Percentiles rank a stretch among this genome's conserved stretches.
These are phyloP conservation scores for Omphalea diandra DNA, from an alignment of 441 rosid genomes.

Conservation along the genomic window DNA sequence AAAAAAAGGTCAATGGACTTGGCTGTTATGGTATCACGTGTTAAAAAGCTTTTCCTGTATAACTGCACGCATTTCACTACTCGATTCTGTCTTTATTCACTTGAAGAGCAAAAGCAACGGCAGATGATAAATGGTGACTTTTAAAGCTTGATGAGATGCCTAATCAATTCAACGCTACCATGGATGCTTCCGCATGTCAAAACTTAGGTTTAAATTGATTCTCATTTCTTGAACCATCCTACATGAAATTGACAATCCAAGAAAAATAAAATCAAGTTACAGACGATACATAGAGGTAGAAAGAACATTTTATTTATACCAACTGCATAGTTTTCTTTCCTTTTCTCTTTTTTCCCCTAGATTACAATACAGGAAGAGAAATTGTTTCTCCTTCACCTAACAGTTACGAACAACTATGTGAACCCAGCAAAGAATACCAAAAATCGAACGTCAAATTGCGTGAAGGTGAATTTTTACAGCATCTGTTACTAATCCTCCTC, in stretches of 20 bases:
- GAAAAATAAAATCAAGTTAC: background rate
- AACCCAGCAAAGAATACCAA: background rate
- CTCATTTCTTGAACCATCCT: background rate
- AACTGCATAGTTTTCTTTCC: background rate
- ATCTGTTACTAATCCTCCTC: conserved; percentile 60
- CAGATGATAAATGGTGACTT: too few relatives aligned
- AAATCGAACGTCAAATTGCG: conserved; percentile 2
- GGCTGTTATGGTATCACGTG: background rate
- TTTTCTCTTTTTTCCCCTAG: too few relatives aligned
- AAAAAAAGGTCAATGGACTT: too few relatives aligned
- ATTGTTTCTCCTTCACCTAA: background rate
- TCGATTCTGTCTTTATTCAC: too few relatives aligned
- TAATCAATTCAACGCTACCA: too few relatives aligned
- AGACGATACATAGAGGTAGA: background rate
- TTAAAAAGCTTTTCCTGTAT: too few relatives aligned
- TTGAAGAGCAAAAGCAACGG: too few relatives aligned
- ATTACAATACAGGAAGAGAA: background rate
- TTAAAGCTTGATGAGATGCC: too few relatives aligned
- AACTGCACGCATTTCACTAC: too few relatives aligned
- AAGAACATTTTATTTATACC: background rate
- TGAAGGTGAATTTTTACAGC: background rate
- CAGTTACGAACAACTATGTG: background rate
- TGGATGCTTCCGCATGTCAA: background rate
- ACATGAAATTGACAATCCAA: background rate
- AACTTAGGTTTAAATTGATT: background rate